Percentiles rank a stretch among this genome's conserved stretches.
These are phyloP conservation scores for Leccinum subgranulosum DNA, from an alignment of 768 basidiomycete species.

Conservation along the genomic window DNA sequence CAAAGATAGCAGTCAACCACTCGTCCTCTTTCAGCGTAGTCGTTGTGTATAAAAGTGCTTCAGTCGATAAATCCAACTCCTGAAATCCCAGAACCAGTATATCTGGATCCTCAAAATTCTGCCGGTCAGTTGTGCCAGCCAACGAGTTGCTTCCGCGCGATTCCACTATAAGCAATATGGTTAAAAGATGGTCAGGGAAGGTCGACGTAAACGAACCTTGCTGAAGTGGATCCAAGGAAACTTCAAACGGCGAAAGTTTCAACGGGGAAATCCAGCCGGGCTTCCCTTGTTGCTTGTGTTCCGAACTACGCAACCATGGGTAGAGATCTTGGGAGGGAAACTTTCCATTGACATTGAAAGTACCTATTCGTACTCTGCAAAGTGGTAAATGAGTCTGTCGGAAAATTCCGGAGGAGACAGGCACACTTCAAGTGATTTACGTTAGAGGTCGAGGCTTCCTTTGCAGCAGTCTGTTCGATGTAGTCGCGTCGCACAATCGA, in stretches of 20 bases:
- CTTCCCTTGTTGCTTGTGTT: background rate
- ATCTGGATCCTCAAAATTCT: constrained; percentile 50
- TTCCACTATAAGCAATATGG: constrained; percentile 6
- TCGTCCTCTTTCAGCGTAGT: constrained; percentile 64
- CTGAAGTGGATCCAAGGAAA: constrained; percentile 20
- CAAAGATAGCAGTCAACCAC: constrained; percentile 64
- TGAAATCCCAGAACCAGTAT: constrained; percentile 76
- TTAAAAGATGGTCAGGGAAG: background rate
- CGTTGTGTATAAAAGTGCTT: constrained; percentile 70
- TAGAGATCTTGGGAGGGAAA: constrained; percentile 69
- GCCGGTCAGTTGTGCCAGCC: constrained; percentile 10
- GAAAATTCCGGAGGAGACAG: background rate
- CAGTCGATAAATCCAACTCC: constrained; percentile 75
- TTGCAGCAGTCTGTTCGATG: constrained; percentile 46
- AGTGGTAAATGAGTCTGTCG: background rate
- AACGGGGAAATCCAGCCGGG: constrained; percentile 34
- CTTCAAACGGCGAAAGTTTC: constrained; percentile 35
- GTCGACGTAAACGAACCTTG: constrained; percentile 14
- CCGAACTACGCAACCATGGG: constrained; percentile 51
- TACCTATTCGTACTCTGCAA: constrained; percentile 63
- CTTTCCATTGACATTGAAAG: constrained; percentile 85
- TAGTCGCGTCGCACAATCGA: constrained; percentile 60
- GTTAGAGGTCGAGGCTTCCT: constrained; percentile 24
- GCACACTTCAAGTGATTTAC: constrained; percentile 24
- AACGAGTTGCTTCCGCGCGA: background rate